Base-by-base conservation (phyloP, 345 rosid genomes). In the Lumnitzera racemosa region DNA sequence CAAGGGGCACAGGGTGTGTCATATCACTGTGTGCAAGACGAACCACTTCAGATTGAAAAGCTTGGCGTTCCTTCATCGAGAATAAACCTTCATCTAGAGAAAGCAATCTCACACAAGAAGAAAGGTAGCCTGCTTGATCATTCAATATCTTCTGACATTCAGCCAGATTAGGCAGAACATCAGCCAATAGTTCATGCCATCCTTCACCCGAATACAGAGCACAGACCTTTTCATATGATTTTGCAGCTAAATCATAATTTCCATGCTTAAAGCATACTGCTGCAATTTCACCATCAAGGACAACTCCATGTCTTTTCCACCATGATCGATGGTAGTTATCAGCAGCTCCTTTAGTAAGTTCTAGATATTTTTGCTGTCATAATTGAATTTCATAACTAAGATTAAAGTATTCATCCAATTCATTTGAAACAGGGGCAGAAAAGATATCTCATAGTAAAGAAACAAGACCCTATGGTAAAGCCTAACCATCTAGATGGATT, bases 271-370 rank as follows among this genome's bases (percentile, higher is more conserved):
- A 90, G 77, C 90, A 86, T 72, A 90, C 87, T 65, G 97, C 90
- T 58, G 97, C 99, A 56, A 90, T 88, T 80, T 94, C 99, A 69
- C 97, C 97, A 72, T 94, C 97, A 61, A 89, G 99, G 72, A 88
- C 85, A 65, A 94, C 97, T 48, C 97, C 97, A 75, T 94, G 99
- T 69, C 99, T 81, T 81, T 86, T 90, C 99, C 99, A 94, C 97
- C 99, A 94, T 57, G 97, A 94, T 58, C 68, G 87, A 79, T 94
- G 95, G 77, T 84, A 94, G 68, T 94, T 90, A 55, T 88, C 83
- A 47, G 99, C 97, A 67, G 99, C 99, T 73, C 96, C 99, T 84
- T 88, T 90, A 27, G 96, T 87, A 61, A 94, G 80, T 65, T 76
- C 84, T 66, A 94, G 86, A 71, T 90, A 94, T 60, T 90, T 90